Evolutionary conservation across 805 yeast species (phyloP), one percentile per base, ranked within the genome.

Genomic region (Priceomyces haplophilus): DNA sequence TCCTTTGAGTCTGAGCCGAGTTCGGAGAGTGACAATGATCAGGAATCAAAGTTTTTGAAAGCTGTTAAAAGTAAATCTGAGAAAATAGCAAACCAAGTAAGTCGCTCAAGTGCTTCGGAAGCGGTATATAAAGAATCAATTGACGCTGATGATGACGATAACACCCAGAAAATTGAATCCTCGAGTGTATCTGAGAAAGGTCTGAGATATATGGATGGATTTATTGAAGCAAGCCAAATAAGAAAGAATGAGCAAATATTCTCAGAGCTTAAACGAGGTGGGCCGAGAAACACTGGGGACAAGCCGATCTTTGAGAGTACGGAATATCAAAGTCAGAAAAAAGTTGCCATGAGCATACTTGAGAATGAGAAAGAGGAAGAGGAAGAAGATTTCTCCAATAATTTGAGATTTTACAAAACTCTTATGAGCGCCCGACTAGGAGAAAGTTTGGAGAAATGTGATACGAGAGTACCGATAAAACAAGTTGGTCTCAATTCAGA

Each of bases 231-330:
- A 1, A 73, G 73, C 45, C 53, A 58, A 40, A 53, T 53, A 27
- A 56, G 85, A 41, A 75, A 78, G 13, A 47, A 62, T 35, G 85
- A 80, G 47, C 64, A 63, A 25, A 42, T 66, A n/a, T 50, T 62
- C 4, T 63, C 74, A 2, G 55, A 61, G 38, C 73, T 74, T 19
- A 49, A 66, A 17, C 64, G 61, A 37, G 47, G 60, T 7, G 69
- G 63, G 31, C 54, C 62, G 32, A 48, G 73, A 7, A 64, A 65
- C 23, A 62, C 50, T 37, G 59, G 54, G 3, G 72, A 58, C 15
- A 70, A 65, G 37, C 76, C 74, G 37, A 67, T 58, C 19, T 80
- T 78, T 58, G 74, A 78, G 7, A 73, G 82, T 1, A 55, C 64
- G 1, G 72, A 73, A 0, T 81, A 79, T 51, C 65, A 67, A 49